phyloP scores from a whole-genome alignment of 768 basidiomycete genomes.

The Termitomyces sp. region DNA sequence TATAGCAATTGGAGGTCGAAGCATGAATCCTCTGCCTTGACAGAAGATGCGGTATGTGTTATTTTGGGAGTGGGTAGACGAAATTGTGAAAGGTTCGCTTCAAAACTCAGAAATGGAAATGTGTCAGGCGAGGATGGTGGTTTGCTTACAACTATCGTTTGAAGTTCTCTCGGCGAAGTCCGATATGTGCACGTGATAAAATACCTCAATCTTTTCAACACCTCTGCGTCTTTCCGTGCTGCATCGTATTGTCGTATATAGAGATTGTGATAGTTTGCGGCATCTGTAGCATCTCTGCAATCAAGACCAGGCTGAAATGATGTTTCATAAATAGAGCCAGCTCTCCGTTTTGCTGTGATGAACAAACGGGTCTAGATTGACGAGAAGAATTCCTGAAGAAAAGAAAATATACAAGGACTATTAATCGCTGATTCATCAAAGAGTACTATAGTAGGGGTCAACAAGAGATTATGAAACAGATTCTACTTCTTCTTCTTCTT shows the following conservation, averaged over 20 bases:
- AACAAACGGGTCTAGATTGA: no score
- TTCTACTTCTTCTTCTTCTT: conserved; percentile 20
- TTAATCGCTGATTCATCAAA: no score
- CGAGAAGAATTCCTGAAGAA: no score
- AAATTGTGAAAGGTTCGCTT: conserved; percentile 49
- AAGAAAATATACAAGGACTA: no score
- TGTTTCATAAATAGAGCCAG: no score
- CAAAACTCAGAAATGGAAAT: conserved; percentile 1
- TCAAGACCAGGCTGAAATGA: no score
- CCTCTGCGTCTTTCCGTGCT: no score
- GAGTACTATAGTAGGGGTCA: not conserved
- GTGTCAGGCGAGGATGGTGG: conserved; percentile 16
- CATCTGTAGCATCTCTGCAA: no score
- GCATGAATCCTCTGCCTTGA: conserved; percentile 85
- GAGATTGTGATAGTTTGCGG: no score
- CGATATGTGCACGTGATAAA: conserved; percentile 1
- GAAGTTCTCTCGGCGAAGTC: conserved; percentile 13
- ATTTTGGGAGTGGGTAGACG: conserved; percentile 45
- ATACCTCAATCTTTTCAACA: no score
- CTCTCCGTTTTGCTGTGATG: no score
- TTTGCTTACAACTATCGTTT: conserved; percentile 20
- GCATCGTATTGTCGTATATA: no score
- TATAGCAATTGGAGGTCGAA: conserved; percentile 81
- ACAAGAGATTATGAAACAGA: not conserved
- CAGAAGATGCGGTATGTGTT: conserved; percentile 48